Evolutionary conservation across 176 grass and related monocot genomes (phyloP), one percentile per base, ranked within the genome.

Genomic region (Pontederia crassipes): DNA sequence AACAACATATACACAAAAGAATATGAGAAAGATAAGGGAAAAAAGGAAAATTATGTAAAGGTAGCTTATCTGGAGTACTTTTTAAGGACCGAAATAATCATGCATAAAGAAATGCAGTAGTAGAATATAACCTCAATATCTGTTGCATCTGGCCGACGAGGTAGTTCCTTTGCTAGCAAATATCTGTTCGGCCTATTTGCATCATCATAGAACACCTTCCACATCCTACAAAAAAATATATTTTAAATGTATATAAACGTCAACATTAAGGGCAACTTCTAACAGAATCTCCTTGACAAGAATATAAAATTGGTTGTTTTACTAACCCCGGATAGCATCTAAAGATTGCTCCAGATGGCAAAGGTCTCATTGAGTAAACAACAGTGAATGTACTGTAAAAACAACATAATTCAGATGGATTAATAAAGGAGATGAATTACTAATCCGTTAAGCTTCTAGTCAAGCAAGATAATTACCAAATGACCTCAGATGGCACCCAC

Each of bases 121-220:
- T 48, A 17, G 1, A 54, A 64, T 69, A 18, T 68, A 63, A 92
- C 93, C 79, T 98, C 93, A 55, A 88, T 61, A 72, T 98, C 87
- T 58, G 93, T 85, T 75, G 87, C 88, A 72, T 82, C 85, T 54
- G 87, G 87, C 13, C 71, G 73, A 52, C 49, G 27, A 45, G 75
- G 67, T 71, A 82, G 85, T 70, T 98, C 87, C 69, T 89, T 79
- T 47, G 81, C 84, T 45, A 98, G 87, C 76, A 89, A 76, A 70
- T 92, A 92, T 77, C 93, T 86, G 13, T 88, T 91, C 58, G 81
- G 84, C 55, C 84, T 91, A 32, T 61, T 83, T 62, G 64, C 59
- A 76, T 97, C 84, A 83, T 91, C 92, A 55, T 68, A 85, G 71
- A 97, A 97, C 61, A 97, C 92, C 78, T 91, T 97, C 92, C 84